Base-by-base conservation (phyloP, 1,284 basidiomycete genomes). In the Laetiporus sulphureus region DNA sequence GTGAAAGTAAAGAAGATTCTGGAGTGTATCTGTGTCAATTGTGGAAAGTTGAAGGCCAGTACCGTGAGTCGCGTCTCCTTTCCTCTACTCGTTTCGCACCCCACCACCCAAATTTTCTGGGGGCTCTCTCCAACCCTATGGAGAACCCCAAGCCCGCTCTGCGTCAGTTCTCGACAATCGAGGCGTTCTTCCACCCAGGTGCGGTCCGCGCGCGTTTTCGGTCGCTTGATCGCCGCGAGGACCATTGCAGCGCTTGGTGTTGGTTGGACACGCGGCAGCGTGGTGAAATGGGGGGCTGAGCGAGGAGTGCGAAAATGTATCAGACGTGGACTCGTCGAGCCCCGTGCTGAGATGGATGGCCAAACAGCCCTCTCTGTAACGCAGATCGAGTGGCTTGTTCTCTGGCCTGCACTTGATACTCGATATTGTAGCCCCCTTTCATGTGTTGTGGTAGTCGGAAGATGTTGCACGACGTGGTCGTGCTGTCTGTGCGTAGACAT, bases 1-100 rank as follows among this genome's bases (percentile, higher is more conserved):
- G 79, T 91, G 65, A 99, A 98, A 80, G 93, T 98, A 64, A 99
- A 99, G 74, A 99, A 99, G 77, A 97, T 99, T 58, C 70, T 98
- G 69, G 96, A 99, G 75, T 91, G 88, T 68, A 91, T 99, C 55
- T 99, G 96, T 73, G 90, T 94, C 57, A 94, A 95, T 62, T 99
- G 96, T 67, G 96, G 96, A 59, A 96, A 91, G 68, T 76, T 99
- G 55, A 98, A 97, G 74, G 89, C 89, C 52, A 93, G 97, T 69
- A 82, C 82, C 75, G 91, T 94, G 79, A 87, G 91, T 91, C 61
- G 69, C 61, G 68, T 68, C 72, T 76, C 67, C 62, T 67, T 76
- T 77, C 77, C 75, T 78, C 75, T 78, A 75, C 81, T 87, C 82
- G 83, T 85, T 88, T 86, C 76, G 82, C 79, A 82, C 83, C 83